Conservation (phyloP, 129 eudicot species). For the Lactuca sativa region DNA sequence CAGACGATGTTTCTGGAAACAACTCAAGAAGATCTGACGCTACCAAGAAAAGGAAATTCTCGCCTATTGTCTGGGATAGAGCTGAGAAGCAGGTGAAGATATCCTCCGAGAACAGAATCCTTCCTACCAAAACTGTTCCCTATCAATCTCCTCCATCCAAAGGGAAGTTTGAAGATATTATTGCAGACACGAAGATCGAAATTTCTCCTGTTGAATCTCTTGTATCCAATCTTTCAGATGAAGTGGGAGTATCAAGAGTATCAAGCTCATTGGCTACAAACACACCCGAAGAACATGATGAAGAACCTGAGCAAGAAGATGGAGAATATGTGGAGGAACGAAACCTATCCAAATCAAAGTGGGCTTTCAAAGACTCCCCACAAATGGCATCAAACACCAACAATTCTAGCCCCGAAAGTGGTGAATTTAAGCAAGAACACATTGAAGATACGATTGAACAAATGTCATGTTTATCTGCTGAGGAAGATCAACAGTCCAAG, state of each 20-base stretch:
- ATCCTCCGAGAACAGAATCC: conserved; percentile 26
- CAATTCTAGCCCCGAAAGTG: conserved; percentile 34
- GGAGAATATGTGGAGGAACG: conserved; percentile 32
- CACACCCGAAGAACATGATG: not conserved
- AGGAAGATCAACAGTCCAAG: conserved; percentile 14
- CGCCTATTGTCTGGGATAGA: conserved; percentile 81
- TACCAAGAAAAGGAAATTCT: conserved; percentile 63
- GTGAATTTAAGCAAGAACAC: conserved; percentile 38
- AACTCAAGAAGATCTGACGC: not conserved
- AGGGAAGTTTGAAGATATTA: conserved; percentile 17
- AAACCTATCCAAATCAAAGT: conserved; percentile 48
- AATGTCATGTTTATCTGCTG: conserved; percentile 25
- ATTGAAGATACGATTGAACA: conserved; percentile 12
- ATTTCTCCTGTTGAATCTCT: conserved; percentile 35
- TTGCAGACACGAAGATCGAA: conserved; percentile 13
- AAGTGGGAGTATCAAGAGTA: not conserved
- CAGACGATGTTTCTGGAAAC: not conserved
- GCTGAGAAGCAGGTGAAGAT: conserved; percentile 49
- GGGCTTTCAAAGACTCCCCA: conserved; percentile 45
- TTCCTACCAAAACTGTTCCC: conserved; percentile 1
- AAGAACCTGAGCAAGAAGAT: conserved; percentile 26
- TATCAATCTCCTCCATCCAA: conserved; percentile 28
- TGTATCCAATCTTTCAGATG: conserved; percentile 31
- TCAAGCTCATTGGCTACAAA: conserved; percentile 4
- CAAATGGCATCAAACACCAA: not conserved